Conservation (phyloP, 2,329 filamentous ascomycete species). For the Colletotrichum simmondsii region DNA sequence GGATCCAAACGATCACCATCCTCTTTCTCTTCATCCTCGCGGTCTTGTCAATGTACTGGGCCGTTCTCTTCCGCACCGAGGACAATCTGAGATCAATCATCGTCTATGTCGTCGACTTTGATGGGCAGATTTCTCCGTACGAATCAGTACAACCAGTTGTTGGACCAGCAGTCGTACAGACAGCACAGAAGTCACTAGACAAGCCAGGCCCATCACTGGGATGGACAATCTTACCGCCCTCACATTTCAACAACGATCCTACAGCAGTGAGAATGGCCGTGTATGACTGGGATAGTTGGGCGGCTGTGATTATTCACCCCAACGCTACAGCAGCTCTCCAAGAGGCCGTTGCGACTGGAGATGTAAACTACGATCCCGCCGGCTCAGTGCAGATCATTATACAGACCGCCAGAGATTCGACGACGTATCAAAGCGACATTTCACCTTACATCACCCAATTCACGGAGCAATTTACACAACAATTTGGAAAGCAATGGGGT, state of each 20-base stretch:
- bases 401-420: conserved; percentile 66
- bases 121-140: conserved; percentile 65
- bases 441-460: conserved; percentile 60
- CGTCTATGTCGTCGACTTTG: conserved; percentile 72
- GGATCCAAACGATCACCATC: conserved; percentile 45
- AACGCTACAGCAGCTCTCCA: conserved; percentile 70
- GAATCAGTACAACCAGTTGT: conserved; percentile 60
- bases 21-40: conserved; percentile 66
- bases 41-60: conserved; percentile 72
- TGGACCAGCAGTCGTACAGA: conserved; percentile 62
- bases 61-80: conserved; percentile 62
- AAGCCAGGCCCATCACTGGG: conserved; percentile 56
- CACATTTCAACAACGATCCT: conserved; percentile 66
- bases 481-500: conserved; percentile 60
- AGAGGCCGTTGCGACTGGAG: conserved; percentile 63
- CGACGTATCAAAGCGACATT: conserved; percentile 64
- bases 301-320: conserved; percentile 70
- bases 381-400: conserved; percentile 68
- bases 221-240: conserved; percentile 58
- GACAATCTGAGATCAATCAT: conserved; percentile 58
- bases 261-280: conserved; percentile 66
- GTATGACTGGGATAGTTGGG: conserved; percentile 69
- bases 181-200: conserved; percentile 54
- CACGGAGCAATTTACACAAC: conserved; percentile 54
- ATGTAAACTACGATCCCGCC: conserved; percentile 68